Evolutionary conservation across 176 grass and related monocot species (phyloP).

Genomic region (Tillandsia fasciculata): DNA sequence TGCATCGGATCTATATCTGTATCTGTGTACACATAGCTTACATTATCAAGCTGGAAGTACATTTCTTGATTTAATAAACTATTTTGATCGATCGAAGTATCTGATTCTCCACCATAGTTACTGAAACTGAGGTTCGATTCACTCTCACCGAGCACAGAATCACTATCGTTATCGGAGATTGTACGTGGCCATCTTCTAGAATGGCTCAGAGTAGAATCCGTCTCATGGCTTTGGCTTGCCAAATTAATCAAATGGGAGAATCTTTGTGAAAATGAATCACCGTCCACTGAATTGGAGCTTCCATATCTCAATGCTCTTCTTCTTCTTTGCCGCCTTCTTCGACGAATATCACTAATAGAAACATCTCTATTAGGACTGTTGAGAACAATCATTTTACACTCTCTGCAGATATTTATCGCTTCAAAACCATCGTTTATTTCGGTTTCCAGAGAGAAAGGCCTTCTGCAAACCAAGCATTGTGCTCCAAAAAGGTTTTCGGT

Average conservation of each 20-base stretch:
- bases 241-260: conserved; percentile 63
- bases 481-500: conserved; percentile 22
- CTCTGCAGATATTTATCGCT: conserved; percentile 73
- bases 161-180: conserved; percentile 64
- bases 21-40: conserved; percentile 47
- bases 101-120: conserved; percentile 56
- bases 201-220: conserved; percentile 31
- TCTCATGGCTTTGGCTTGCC: conserved; percentile 51
- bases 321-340: conserved; percentile 12
- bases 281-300: conserved; percentile 31
- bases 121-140: conserved; percentile 69
- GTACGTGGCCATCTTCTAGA: conserved; percentile 32
- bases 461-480: conserved; percentile 75
- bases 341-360: conserved; percentile 12
- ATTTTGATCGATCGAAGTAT: conserved; percentile 53
- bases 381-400: conserved; percentile 47
- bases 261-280: conserved; percentile 47
- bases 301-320: conserved; percentile 21
- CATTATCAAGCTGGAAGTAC: conserved; percentile 43
- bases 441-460: conserved; percentile 50
- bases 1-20: conserved; percentile 88
- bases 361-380: conserved; percentile 27
- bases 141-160: conserved; percentile 63
- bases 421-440: conserved; percentile 59
- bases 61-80: conserved; percentile 37